These are phyloP conservation scores for Solanum okadae DNA, from an alignment of 257 asterid genomes.

Conservation along the genomic window DNA sequence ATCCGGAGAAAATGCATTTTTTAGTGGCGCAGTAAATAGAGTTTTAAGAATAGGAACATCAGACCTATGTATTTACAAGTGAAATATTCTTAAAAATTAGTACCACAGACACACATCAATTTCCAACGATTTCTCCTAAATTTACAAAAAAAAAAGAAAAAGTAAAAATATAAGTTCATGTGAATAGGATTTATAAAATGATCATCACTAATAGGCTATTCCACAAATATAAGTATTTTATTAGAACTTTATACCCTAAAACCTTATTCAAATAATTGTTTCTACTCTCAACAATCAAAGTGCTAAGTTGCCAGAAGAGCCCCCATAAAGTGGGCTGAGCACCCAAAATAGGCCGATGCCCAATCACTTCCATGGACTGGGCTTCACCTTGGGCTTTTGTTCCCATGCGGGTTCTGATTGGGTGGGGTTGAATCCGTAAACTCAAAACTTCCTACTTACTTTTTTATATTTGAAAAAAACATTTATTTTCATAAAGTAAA, in stretches of 20 bases:
- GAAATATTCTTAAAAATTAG: too few species aligned
- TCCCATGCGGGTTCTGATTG: background rate
- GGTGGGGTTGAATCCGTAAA: background rate
- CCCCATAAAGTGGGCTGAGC: background rate
- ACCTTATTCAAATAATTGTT: background rate
- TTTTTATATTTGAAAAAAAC: background rate
- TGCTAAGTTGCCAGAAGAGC: background rate
- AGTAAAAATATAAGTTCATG: background rate
- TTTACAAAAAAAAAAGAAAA: background rate
- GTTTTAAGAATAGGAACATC: background rate
- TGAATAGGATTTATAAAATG: background rate
- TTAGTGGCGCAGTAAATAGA: background rate
- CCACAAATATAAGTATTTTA: background rate
- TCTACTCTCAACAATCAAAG: background rate
- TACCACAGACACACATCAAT: background rate
- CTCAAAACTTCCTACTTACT: background rate
- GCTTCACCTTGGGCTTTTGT: background rate
- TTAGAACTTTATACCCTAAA: background rate
- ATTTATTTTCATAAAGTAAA: background rate
- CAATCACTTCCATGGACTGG: background rate
- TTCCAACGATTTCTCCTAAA: background rate
- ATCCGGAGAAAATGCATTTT: background rate
- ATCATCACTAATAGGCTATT: background rate
- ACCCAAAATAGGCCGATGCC: background rate
- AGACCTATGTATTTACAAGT: too few species aligned